Conservation (phyloP, 2,329 filamentous ascomycete genomes). For the Truncatella angustata region DNA sequence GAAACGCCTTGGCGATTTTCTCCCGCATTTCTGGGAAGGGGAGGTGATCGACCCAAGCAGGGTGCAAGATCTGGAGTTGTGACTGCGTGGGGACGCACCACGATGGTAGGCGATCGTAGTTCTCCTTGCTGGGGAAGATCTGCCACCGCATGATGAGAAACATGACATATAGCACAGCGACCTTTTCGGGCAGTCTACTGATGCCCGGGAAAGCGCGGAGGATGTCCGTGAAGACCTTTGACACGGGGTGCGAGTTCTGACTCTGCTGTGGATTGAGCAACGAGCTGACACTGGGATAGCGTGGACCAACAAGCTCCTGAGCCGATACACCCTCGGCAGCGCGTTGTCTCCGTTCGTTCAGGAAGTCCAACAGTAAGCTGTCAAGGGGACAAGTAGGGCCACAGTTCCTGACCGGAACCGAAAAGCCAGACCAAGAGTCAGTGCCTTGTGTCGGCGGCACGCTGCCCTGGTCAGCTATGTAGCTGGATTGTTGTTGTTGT, state of each 20-base stretch:
- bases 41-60: conserved; percentile 79
- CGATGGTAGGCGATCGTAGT: conserved; percentile 73
- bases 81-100: conserved; percentile 67
- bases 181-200: conserved; percentile 73
- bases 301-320: conserved; percentile 69
- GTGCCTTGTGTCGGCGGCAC: background rate
- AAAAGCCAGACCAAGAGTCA: conserved; percentile 16
- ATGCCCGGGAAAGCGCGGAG: conserved; percentile 81
- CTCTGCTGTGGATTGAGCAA: conserved; percentile 69
- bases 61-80: conserved; percentile 68
- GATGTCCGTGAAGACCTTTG: conserved; percentile 83
- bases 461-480: background rate
- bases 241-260: conserved; percentile 70
- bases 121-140: conserved; percentile 74
- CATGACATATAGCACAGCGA: conserved; percentile 82
- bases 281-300: conserved; percentile 76
- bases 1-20: conserved; percentile 16
- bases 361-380: conserved; percentile 75
- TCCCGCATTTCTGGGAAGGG: conserved; percentile 79
- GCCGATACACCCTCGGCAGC: conserved; percentile 63
- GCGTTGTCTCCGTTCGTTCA: conserved; percentile 65
- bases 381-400: conserved; percentile 75
- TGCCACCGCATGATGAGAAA: conserved; percentile 86
- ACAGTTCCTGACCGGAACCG: conserved; percentile 55
- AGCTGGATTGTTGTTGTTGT: background rate